Percentiles rank a stretch among this genome's conserved stretches.
phyloP scores from a whole-genome alignment of 2,329 filamentous ascomycete genomes.

The Torrubiella hemipterigena region DNA sequence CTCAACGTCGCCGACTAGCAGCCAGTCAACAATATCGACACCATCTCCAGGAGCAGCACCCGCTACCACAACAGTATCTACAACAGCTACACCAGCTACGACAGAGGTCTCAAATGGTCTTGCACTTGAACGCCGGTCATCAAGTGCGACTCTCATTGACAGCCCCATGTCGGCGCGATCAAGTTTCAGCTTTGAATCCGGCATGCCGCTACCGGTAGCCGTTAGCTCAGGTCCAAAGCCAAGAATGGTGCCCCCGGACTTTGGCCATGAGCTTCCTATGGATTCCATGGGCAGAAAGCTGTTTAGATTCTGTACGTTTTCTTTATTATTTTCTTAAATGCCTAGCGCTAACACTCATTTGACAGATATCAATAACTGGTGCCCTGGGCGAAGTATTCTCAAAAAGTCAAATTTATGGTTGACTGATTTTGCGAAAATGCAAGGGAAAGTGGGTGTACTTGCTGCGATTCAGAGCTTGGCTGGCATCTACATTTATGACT shows the following conservation, averaged over 20 bases:
- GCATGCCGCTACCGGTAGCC: no score
- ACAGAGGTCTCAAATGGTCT: no score
- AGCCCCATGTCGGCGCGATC: no score
- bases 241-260: slow-evolving; percentile 1
- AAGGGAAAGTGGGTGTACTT: slow-evolving; percentile 19
- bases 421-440: slow-evolving; percentile 26
- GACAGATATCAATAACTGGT: slow-evolving; percentile 26
- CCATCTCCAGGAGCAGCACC: no score
- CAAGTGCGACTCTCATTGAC: no score
- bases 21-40: no score
- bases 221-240: no score
- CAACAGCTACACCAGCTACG: no score
- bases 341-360: slow-evolving; percentile 3
- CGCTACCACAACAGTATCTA: no score
- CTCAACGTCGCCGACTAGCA: no score
- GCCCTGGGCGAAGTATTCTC: slow-evolving; percentile 25
- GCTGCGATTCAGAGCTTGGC: slow-evolving; percentile 27
- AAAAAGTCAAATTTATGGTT: slow-evolving; percentile 26
- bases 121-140: no score
- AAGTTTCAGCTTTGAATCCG: no score
- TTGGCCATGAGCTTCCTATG: slow-evolving; percentile 1
- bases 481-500: slow-evolving; percentile 28
- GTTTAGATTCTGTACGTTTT: slow-evolving; percentile 1
- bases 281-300: slow-evolving; percentile 5
- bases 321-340: background rate